phyloP scores from a whole-genome alignment of 306 rosid species.

The Citrullus colocynthis region DNA sequence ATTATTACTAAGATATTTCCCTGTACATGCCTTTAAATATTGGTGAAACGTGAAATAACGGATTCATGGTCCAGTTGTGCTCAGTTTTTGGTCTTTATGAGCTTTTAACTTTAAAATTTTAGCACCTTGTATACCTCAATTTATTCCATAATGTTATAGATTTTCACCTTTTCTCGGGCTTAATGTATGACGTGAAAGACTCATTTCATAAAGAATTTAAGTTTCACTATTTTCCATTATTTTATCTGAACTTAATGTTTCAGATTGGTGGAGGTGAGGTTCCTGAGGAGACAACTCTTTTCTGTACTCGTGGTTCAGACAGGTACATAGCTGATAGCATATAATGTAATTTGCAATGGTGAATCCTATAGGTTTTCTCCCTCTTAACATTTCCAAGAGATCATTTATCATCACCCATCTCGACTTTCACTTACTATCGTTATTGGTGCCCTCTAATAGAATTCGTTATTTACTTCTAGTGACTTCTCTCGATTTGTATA shows the following conservation, averaged over 20 bases:
- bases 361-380: neutral
- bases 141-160: neutral
- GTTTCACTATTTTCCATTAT: slow-evolving; percentile 7
- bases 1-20: neutral
- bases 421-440: neutral
- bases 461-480: neutral
- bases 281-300: slow-evolving; percentile 81
- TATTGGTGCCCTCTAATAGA: neutral
- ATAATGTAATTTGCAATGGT: slow-evolving; percentile 10
- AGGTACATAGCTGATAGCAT: slow-evolving; percentile 50
- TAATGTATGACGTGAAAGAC: neutral
- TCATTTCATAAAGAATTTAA: neutral
- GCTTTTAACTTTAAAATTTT: neutral
- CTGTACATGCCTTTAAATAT: neutral
- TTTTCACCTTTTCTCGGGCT: neutral
- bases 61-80: neutral
- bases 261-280: slow-evolving; percentile 95
- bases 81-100: neutral
- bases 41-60: neutral
- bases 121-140: neutral
- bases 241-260: slow-evolving; percentile 22
- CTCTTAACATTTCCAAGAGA: neutral
- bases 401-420: neutral
- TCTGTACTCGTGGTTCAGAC: slow-evolving; percentile 79
- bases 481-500: neutral